Conservation (phyloP, 2,329 filamentous ascomycete genomes). For the Diaporthe helianthi region DNA sequence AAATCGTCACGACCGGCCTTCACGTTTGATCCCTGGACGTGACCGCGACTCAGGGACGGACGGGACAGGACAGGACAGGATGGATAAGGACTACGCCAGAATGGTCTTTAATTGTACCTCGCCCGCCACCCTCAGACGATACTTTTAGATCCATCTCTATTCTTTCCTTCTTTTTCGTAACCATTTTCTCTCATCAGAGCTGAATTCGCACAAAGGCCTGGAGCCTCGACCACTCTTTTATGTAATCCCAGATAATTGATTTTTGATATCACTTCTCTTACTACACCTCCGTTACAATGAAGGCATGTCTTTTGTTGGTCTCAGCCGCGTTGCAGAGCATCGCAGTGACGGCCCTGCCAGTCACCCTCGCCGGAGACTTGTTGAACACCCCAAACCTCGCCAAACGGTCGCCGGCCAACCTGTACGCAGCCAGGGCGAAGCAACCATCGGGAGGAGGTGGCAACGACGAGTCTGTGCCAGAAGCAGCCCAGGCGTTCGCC, state of each 20-base stretch:
- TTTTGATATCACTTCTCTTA: not conserved
- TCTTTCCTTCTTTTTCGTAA: slow-evolving; percentile 11
- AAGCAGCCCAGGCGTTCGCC: not conserved
- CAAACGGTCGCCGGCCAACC: not conserved
- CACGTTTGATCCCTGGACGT: not conserved
- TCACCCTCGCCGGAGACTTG: not conserved
- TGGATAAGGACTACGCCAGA: not conserved
- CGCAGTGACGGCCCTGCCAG: slow-evolving; percentile 15
- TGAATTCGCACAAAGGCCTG: slow-evolving; percentile 11
- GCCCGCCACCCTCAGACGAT: no score
- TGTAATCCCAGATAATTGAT: not conserved
- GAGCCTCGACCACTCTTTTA: slow-evolving; percentile 10
- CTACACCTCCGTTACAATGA: slow-evolving; percentile 2
- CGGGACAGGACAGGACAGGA: not conserved
- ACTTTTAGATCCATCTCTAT: not conserved
- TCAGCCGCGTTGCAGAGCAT: slow-evolving; percentile 9
- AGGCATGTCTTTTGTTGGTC: not conserved
- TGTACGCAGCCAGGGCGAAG: not conserved
- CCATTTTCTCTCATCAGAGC: slow-evolving; percentile 2
- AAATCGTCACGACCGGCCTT: slow-evolving; percentile 1
- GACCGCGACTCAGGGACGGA: not conserved
- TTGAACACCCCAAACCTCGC: not conserved
- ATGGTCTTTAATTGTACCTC: not conserved
- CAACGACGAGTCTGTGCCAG: not conserved
- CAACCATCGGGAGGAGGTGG: not conserved